A percentile compares a stretch with the other conserved stretches of the same genome.
Conservation (phyloP, 1,284 basidiomycete species). For the Spongiforma sp. region DNA sequence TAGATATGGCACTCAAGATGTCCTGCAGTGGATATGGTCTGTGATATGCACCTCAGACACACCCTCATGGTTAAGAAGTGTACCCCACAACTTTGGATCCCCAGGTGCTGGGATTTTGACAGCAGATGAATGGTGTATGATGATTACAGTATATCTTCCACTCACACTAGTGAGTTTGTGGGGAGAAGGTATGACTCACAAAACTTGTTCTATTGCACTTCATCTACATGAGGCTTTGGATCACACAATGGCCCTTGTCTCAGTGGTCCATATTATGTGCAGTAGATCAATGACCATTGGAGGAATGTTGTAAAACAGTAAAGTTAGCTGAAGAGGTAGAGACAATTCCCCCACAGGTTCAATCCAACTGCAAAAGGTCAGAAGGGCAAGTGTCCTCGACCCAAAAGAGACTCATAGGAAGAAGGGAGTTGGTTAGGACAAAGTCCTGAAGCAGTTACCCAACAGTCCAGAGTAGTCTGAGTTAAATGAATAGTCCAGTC, state of each 20-base stretch:
- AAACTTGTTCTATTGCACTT: background rate
- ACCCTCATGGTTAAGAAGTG: conserved; percentile 17
- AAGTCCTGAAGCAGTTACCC: no score
- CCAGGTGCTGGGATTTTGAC: conserved; percentile 33
- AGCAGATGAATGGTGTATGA: conserved; percentile 38
- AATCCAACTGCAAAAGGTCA: no score
- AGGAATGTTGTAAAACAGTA: background rate
- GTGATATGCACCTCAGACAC: conserved; percentile 1
- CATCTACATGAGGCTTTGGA: background rate
- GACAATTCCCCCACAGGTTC: no score
- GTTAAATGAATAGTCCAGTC: no score
- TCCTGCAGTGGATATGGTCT: background rate
- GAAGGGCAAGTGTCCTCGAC: no score
- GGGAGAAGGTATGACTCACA: background rate
- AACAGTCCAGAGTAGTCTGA: no score
- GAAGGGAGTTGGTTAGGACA: no score
- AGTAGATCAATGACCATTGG: background rate
- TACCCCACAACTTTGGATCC: conserved; percentile 38
- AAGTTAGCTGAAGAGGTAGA: background rate
- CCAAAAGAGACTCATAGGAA: no score
- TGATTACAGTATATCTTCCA: conserved; percentile 28
- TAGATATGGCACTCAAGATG: conserved; percentile 2
- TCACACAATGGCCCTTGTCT: conserved; percentile 16
- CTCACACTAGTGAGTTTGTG: conserved; percentile 19
- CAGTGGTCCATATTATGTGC: conserved; percentile 15